Base-by-base conservation (phyloP, 1,284 basidiomycete genomes). In the Trichosporon ovoides region DNA sequence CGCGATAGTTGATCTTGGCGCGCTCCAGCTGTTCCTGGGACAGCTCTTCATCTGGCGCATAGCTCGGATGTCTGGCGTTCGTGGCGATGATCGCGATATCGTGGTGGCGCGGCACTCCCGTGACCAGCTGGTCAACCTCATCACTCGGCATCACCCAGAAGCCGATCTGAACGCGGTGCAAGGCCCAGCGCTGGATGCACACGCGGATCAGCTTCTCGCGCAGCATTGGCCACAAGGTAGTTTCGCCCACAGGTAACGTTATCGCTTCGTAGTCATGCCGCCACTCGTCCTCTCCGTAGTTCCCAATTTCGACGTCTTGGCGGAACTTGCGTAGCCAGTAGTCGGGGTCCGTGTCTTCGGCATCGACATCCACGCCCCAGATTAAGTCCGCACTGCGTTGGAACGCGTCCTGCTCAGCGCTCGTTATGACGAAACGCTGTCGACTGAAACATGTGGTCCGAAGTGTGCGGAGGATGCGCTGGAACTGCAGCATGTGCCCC, bases 111-210 rank as follows among this genome's bases (percentile, higher is more conserved):
- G 16, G 9, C 6, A 31, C 24, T 5, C 52, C 55, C 31, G 50
- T 16, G 18, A 43, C 18, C 7, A 65, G 50, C 53, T 65, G 64
- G 3, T 40, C 31, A 18, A 72, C 54, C 53, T 72, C 71, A 40
- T 71, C 69, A n/a, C 56, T 58, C 3, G 71, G 71, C 28, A 62
- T 51, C 19, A 72, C 60, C 71, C 71, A 72, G 24, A 63, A 64
- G 9, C 66, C 71, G 18, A 55, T 49, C 24, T 58, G 50, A 19
- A 71, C 58, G 11, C 71, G 62, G 38, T 64, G 62, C 18, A 24
- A 53, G 49, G 64, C 48, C 56, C 60, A 72, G 12, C 59, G 53
- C 34, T 63, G 55, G 46, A 72, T 53, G 34, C 57, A 62, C 7
- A 52, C 60, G 4, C 52, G 20, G 28, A 57, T 49, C 12, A 69